Evolutionary conservation across 768 basidiomycete species (phyloP).

Genomic region (Amyloporia xantha): DNA sequence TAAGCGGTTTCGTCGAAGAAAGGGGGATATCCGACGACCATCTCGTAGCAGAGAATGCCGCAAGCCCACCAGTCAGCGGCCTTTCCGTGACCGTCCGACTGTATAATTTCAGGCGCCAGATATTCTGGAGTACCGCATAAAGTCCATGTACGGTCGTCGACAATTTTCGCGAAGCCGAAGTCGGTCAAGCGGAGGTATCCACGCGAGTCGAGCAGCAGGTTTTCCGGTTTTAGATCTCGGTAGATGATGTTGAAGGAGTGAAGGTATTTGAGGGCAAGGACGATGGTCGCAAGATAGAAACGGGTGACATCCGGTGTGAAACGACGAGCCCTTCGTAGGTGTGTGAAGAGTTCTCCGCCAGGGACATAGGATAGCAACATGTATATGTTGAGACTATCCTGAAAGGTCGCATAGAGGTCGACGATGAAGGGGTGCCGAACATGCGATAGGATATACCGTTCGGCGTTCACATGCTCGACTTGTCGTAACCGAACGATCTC

Average conservation of each 20-base stretch:
- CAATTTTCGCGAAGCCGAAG: slow-evolving; percentile 97
- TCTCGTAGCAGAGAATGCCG: slow-evolving; percentile 95
- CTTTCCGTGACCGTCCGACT: slow-evolving; percentile 95
- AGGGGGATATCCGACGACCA: slow-evolving; percentile 97
- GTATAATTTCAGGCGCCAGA: slow-evolving; percentile 96
- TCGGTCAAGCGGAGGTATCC: slow-evolving; percentile 95
- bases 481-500: slow-evolving; percentile 88
- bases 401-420: slow-evolving; percentile 91
- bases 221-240: slow-evolving; percentile 97
- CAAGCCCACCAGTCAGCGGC: slow-evolving; percentile 99
- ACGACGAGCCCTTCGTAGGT: slow-evolving; percentile 86
- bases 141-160: slow-evolving; percentile 97
- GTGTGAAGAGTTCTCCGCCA: slow-evolving; percentile 96
- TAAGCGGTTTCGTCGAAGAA: slow-evolving; percentile 98
- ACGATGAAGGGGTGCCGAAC: slow-evolving; percentile 95
- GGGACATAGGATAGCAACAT: slow-evolving; percentile 97
- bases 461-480: slow-evolving; percentile 96
- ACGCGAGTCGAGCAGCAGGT: slow-evolving; percentile 88
- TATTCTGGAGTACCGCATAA: slow-evolving; percentile 96
- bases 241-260: slow-evolving; percentile 98
- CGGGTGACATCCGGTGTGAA: slow-evolving; percentile 97
- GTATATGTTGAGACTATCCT: slow-evolving; percentile 95
- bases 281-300: slow-evolving; percentile 95
- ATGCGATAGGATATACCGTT: slow-evolving; percentile 87
- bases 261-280: slow-evolving; percentile 90